Conservation (phyloP, 23 red algal genomes). For the Gracilaria domingensis region DNA sequence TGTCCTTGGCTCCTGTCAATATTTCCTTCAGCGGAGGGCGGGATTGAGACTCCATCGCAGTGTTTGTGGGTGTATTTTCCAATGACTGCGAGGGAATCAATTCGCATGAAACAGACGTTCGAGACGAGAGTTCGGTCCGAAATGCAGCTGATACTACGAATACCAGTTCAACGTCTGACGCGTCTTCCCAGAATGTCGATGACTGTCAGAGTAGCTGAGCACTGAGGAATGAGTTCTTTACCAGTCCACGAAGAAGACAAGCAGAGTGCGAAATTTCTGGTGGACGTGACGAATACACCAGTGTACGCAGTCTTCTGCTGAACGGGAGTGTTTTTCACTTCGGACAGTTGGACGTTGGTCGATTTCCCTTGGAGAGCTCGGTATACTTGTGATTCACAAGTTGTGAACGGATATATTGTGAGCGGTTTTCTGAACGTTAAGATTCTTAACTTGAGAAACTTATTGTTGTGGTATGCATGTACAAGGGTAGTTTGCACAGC, state of each 20-base stretch:
- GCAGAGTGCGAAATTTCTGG: neutral
- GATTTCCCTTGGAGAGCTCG: neutral
- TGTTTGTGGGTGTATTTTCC: neutral
- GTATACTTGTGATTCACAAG: no score
- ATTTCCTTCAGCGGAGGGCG: conserved; percentile 19
- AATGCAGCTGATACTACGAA: neutral
- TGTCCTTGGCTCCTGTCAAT: neutral
- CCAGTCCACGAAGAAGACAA: neutral
- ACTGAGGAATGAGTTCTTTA: neutral
- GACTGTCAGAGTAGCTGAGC: neutral
- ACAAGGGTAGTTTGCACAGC: no score
- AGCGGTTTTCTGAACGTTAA: conserved; percentile 9
- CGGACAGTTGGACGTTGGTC: neutral
- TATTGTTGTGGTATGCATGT: no score
- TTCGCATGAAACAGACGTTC: neutral
- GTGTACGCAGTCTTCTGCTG: no score
- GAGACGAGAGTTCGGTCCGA: neutral
- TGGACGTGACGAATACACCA: neutral
- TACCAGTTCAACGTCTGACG: neutral
- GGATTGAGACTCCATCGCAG: conserved; percentile 2
- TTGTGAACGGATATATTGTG: conserved; percentile 11
- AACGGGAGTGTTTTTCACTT: neutral
- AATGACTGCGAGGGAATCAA: neutral
- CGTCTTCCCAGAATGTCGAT: neutral
- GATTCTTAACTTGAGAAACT: no score